These are phyloP conservation scores for Avena sativa DNA, from an alignment of 176 grass and related monocot genomes.

Conservation along the genomic window DNA sequence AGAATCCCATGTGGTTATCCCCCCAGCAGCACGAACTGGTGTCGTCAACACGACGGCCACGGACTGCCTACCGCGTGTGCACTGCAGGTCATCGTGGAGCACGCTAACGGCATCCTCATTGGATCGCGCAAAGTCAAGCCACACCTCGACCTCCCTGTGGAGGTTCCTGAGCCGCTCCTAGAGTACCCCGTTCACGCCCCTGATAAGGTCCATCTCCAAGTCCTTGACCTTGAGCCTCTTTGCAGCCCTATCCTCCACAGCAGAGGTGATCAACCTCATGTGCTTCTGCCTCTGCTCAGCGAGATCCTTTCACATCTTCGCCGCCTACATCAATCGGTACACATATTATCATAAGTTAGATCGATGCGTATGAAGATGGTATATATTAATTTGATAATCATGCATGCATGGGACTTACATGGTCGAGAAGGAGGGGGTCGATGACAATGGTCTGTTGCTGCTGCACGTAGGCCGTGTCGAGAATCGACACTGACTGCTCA, in stretches of 20 bases:
- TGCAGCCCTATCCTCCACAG: constrained; percentile 40
- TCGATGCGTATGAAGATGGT: too few relatives aligned
- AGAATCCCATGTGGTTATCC: constrained; percentile 39
- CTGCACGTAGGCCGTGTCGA: not conserved
- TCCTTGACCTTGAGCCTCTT: constrained; percentile 59
- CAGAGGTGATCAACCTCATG: constrained; percentile 36
- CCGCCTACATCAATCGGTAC: constrained; percentile 32
- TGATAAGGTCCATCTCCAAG: constrained; percentile 35
- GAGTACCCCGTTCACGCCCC: constrained; percentile 31
- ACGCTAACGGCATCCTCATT: constrained; percentile 54
- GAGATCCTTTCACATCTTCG: constrained; percentile 45
- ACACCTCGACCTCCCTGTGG: constrained; percentile 54
- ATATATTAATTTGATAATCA: constrained; percentile 34
- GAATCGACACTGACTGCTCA: not conserved
- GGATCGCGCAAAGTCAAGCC: constrained; percentile 64
- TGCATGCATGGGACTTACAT: constrained; percentile 81
- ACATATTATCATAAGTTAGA: not conserved
- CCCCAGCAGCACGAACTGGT: constrained; percentile 73
- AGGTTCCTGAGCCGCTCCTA: constrained; percentile 52
- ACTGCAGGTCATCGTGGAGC: constrained; percentile 53
- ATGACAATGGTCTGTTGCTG: constrained; percentile 61
- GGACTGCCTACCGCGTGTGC: constrained; percentile 27
- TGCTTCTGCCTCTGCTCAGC: constrained; percentile 45
- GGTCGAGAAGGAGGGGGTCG: constrained; percentile 56
- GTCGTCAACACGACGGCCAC: constrained; percentile 21